Base-by-base conservation (phyloP, 192 early-diverging fungal genomes). In the Mortierella claussenii region DNA sequence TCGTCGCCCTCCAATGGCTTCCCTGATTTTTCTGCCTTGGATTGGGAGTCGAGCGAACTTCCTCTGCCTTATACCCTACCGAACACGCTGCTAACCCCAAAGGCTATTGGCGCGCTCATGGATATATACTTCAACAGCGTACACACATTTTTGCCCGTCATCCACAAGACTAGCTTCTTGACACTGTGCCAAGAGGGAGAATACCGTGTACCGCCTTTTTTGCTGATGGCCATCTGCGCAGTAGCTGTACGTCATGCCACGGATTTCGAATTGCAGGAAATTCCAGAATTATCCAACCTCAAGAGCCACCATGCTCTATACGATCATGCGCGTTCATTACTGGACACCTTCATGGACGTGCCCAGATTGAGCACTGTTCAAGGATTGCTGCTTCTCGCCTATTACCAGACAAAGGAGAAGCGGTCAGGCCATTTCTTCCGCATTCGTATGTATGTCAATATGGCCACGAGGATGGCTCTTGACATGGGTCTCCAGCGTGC, bases 391-490 rank as follows among this genome's bases (percentile, higher is more conserved):
- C 62, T 88, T 5, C 26, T 88, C 13, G 66, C 80, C 6, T 84
- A 83, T 55, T 88, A 84, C 45, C 84, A 84, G 37, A 83, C 80
- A 36, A 76, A 81, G 17, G 80, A 79, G 46, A 79, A 76, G 45
- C 68, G 82, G 7, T 43, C 79, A 11, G 84, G 86, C 0, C 83
- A 76, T 52, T 83, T 86, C 33, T 82, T 83, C 59, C 80, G 84
- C 26, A 74, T 83, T 26, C 68, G 80, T 20, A 70, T 83, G 69
- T 84, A 79, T 58, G 69, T 88, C 65, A 90, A 88, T 42, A 83
- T 90, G 80, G 76, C 76, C 4, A 65, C 68, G 13, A 78, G 90
- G 30, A 92, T 91, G 86, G 91, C 91, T 5, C 86, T 88, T 59
- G 90, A 92, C 51, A 68, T 92, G 49, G 92, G 90, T 17, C 78